Evolutionary conservation across 169 alveolate genomes (phyloP), one percentile per base, ranked within the genome.

Genomic region (Plasmodium malariae): DNA sequence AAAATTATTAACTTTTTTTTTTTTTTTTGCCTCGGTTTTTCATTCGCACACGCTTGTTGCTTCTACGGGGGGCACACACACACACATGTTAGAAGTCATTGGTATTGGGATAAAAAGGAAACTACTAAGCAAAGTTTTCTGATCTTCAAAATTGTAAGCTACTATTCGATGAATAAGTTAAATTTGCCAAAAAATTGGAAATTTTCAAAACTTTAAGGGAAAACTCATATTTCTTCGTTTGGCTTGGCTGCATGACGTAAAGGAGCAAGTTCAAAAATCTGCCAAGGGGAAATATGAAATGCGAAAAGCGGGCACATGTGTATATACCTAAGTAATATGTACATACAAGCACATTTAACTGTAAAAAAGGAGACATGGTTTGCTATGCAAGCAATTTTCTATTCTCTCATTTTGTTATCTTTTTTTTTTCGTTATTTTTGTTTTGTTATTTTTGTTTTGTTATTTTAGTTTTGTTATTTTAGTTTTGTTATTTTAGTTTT

Each of bases 161-260:
- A n/a, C 63, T 49, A 14, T 36, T 55, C 21, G 80, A 32, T 65
- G 49, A 2, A 30, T 19, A 30, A 5, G 80, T 51, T 55, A 78
- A 62, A 36, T 78, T 78, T 21, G 89, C 30, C 76, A 78, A 51
- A 36, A 78, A 60, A 24, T 48, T 78, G 14, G 89, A 78, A 17
- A 78, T 49, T 30, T 78, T 78, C 9, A 78, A 28, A 26, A 78
- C 78, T 26, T 78, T 65, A 2, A 78, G 72, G 32, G 62, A 17
- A 37, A 78, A 78, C 34, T 78, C 78, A n/a, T 63, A 40, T 28
- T 36, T 49, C 2, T 12, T 62, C 28, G 89, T 78, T 14, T 78
- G 62, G 24, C 55, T 65, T 21, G 89, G 89, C n/a, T 78, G 89
- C 26, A 78, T 78, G 63, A 17, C 37, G 49, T 78, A 78, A 19